Conservation (phyloP, 176 grass and related monocot species). For the Musa troglodytarum region DNA sequence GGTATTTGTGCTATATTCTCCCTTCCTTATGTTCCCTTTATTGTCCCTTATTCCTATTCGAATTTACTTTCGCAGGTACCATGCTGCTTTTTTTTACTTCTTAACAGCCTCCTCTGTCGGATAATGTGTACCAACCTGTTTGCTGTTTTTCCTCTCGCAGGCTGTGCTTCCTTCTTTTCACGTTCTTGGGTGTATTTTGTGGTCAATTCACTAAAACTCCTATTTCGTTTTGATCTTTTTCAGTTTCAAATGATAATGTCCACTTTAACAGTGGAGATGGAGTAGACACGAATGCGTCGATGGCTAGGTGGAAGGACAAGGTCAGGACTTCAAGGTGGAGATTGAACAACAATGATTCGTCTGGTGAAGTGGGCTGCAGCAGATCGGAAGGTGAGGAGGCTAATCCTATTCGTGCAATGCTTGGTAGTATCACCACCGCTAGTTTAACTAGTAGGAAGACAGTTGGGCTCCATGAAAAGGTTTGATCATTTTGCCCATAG, state of each 20-base stretch:
- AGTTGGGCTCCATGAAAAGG: conserved; percentile 41
- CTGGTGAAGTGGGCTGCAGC: neutral
- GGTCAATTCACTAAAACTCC: neutral
- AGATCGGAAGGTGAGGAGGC: neutral
- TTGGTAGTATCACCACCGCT: conserved; percentile 5
- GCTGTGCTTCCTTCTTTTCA: neutral
- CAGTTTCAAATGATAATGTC: neutral
- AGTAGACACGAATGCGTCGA: neutral
- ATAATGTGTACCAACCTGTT: neutral
- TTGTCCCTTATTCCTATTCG: conserved; percentile 4
- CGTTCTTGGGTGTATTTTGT: neutral
- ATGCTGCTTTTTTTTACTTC: neutral
- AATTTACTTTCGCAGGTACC: conserved; percentile 7
- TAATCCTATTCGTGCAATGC: conserved; percentile 25
- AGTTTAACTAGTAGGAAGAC: conserved; percentile 29
- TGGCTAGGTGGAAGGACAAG: conserved; percentile 32
- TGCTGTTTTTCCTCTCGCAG: neutral
- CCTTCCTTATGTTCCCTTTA: neutral
- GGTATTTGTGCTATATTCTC: neutral
- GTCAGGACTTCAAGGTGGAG: conserved; percentile 30
- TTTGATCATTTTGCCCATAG: conserved; percentile 18
- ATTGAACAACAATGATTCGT: conserved; percentile 32
- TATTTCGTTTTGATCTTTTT: neutral
- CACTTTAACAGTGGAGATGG: conserved; percentile 14
- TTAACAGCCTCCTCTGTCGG: neutral